phyloP scores from a whole-genome alignment of 2,329 filamentous ascomycete genomes.

The Pseudogymnoascus sp. region DNA sequence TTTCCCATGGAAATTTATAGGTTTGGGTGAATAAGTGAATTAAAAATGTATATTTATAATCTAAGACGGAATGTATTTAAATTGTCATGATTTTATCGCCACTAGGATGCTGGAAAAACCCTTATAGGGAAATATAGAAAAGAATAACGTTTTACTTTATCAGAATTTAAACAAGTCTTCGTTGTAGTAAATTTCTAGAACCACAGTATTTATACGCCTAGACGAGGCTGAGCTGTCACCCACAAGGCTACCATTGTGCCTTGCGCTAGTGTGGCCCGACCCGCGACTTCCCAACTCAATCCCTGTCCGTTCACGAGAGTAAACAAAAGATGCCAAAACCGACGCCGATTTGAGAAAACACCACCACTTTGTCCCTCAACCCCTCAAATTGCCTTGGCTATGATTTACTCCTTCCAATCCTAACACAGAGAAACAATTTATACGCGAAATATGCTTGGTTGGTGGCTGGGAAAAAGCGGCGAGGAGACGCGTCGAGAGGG shows the following conservation, averaged over 20 bases:
- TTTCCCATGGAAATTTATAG: not conserved
- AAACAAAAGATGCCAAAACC: constrained; percentile 20
- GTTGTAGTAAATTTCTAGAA: not conserved
- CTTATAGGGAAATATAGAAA: not conserved
- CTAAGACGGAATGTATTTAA: not conserved
- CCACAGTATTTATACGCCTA: not conserved
- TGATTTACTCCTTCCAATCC: not conserved
- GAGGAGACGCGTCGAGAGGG: constrained; percentile 20
- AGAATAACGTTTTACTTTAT: not conserved
- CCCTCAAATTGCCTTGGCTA: constrained; percentile 11
- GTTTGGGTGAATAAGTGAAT: not conserved
- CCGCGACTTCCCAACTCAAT: not conserved
- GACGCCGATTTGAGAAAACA: not conserved
- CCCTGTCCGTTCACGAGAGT: constrained; percentile 14
- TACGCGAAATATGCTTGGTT: constrained; percentile 26
- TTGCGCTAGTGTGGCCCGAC: constrained; percentile 5
- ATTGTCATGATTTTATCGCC: not conserved
- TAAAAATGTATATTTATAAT: not conserved
- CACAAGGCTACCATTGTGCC: not conserved
- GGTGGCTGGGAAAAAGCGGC: constrained; percentile 26
- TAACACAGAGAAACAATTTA: not conserved
- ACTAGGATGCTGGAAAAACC: not conserved
- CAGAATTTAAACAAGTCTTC: not conserved
- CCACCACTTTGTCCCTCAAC: not conserved
- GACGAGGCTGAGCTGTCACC: not conserved